Percentiles rank a stretch among this genome's conserved stretches.
These are phyloP conservation scores for Penicillium canariense DNA, from an alignment of 495 filamentous ascomycete species.

Conservation along the genomic window DNA sequence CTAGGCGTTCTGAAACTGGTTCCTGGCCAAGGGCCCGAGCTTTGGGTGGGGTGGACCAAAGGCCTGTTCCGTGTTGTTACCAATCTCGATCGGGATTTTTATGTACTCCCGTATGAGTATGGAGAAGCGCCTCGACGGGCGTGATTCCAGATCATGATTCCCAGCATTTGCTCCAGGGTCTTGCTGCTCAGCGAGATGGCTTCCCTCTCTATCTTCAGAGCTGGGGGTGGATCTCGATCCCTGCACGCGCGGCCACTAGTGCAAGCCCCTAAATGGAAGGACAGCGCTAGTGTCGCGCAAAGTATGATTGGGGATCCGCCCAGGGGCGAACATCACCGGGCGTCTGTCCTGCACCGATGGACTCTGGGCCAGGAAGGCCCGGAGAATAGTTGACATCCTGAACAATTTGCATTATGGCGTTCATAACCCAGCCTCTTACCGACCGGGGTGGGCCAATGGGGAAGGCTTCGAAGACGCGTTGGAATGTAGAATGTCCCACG, in stretches of 20 bases:
- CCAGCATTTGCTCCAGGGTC: neutral
- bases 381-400: constrained; percentile 17
- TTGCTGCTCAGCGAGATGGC: neutral
- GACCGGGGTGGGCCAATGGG: constrained; percentile 9
- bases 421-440: constrained; percentile 19
- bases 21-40: constrained; percentile 4
- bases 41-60: too few species aligned
- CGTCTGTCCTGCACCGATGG: neutral
- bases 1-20: constrained; percentile 14
- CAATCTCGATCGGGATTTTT: constrained; percentile 1
- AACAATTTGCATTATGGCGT: neutral
- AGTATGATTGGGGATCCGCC: constrained; percentile 20
- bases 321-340: constrained; percentile 6
- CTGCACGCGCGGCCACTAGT: constrained; percentile 19
- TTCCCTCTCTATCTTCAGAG: neutral
- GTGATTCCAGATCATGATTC: neutral
- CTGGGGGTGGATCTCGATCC: neutral
- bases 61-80: neutral
- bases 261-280: constrained; percentile 7
- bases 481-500: constrained; percentile 34
- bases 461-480: constrained; percentile 12
- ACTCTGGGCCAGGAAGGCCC: neutral
- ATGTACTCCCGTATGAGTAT: neutral
- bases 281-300: constrained; percentile 8
- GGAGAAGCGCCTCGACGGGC: neutral